Conservation (phyloP, 768 basidiomycete species). For the Krasilnikovozyma curviuscula region DNA sequence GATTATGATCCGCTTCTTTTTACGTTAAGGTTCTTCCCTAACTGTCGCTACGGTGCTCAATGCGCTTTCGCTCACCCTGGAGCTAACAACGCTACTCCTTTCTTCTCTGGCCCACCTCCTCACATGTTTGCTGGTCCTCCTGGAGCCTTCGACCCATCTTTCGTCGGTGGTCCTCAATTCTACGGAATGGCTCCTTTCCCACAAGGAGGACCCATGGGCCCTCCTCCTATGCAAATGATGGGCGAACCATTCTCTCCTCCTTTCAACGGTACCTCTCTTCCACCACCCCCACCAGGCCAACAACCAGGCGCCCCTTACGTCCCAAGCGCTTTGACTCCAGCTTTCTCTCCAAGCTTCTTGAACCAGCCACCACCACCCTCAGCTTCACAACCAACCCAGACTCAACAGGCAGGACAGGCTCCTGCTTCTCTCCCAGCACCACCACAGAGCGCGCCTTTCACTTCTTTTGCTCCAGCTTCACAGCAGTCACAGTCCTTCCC, state of each 20-base stretch:
- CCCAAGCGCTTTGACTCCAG: slow-evolving; percentile 13
- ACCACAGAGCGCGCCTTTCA: not conserved
- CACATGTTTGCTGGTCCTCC: not conserved
- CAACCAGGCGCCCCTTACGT: slow-evolving; percentile 2
- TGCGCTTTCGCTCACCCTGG: slow-evolving; percentile 26
- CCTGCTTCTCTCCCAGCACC: slow-evolving; percentile 1
- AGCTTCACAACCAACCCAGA: slow-evolving; percentile 7
- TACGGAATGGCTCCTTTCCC: slow-evolving; percentile 9
- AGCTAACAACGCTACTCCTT: slow-evolving; percentile 14
- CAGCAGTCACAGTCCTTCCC: too few relatives aligned
- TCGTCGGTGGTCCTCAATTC: slow-evolving; percentile 2
- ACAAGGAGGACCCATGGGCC: not conserved
- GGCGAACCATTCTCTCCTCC: slow-evolving; percentile 3
- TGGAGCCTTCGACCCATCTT: not conserved
- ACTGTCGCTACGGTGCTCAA: slow-evolving; percentile 25
- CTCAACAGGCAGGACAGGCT: slow-evolving; percentile 14
- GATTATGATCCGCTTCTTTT: not conserved
- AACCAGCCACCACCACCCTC: not conserved
- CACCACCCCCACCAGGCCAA: not conserved
- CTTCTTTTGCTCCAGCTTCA: not conserved
- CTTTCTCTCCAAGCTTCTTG: slow-evolving; percentile 13
- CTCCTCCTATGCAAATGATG: slow-evolving; percentile 5
- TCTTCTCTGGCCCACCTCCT: slow-evolving; percentile 13
- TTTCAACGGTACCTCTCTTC: slow-evolving; percentile 5
- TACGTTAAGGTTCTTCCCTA: slow-evolving; percentile 24